Percentiles rank a stretch among this genome's conserved stretches.
Conservation (phyloP, 306 rosid genomes). For the Cucurbita pepo region DNA sequence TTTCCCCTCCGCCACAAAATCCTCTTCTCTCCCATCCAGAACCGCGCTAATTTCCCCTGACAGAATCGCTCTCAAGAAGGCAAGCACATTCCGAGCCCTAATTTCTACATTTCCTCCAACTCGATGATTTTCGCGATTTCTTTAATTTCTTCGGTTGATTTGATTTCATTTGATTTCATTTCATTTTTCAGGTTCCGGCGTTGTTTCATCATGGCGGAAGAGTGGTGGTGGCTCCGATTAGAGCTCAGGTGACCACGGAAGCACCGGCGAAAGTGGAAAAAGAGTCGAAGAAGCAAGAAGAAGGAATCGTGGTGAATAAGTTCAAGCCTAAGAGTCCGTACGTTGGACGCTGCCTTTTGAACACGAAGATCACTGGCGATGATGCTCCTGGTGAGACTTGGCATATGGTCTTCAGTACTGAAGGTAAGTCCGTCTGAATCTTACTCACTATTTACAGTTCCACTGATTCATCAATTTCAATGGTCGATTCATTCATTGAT, state of each 20-base stretch:
- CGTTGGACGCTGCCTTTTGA: constrained; percentile 58
- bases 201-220: constrained; percentile 40
- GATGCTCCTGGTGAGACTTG: constrained; percentile 99
- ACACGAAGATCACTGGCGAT: constrained; percentile 94
- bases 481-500: not conserved
- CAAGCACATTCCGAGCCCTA: not conserved
- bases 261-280: constrained; percentile 73
- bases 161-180: not conserved
- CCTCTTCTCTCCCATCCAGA: constrained; percentile 39
- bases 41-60: constrained; percentile 40
- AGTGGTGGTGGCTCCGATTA: constrained; percentile 19
- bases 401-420: constrained; percentile 98
- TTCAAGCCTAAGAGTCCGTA: constrained; percentile 78
- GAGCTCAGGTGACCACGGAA: constrained; percentile 85
- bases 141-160: not conserved
- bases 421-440: constrained; percentile 25
- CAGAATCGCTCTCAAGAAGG: constrained; percentile 54
- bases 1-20: constrained; percentile 71
- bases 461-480: not conserved
- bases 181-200: constrained; percentile 28
- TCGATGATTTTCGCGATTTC: too few species aligned
- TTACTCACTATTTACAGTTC: too few species aligned
- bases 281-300: constrained; percentile 72
- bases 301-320: constrained; percentile 72
- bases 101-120: not conserved